Conservation (phyloP, 768 basidiomycete genomes). For the Gloeopeniophorella convolvens region DNA sequence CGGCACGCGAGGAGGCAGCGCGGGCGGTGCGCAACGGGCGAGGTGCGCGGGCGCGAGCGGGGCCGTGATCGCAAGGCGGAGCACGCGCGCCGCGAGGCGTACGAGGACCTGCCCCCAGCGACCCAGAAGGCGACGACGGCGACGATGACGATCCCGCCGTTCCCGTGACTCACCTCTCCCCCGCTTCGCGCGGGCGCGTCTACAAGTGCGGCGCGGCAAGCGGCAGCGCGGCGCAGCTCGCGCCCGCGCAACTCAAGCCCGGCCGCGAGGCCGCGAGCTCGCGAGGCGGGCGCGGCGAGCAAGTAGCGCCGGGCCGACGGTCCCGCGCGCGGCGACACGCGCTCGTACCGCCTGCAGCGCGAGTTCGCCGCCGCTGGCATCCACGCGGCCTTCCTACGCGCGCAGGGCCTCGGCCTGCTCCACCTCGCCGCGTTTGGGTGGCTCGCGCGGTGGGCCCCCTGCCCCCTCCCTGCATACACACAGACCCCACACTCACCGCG, state of each 20-base stretch:
- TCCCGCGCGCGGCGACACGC: conserved; percentile 35
- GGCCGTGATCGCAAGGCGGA: conserved; percentile 22
- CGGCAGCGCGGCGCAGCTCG: conserved; percentile 31
- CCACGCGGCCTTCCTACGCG: conserved; percentile 36
- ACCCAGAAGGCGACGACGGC: neutral
- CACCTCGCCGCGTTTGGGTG: conserved; percentile 34
- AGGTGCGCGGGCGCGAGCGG: neutral
- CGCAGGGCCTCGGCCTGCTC: conserved; percentile 43
- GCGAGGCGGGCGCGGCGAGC: conserved; percentile 22
- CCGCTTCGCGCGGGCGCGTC: conserved; percentile 46
- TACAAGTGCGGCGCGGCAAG: conserved; percentile 48
- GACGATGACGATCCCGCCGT: neutral
- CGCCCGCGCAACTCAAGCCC: conserved; percentile 33
- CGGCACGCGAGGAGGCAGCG: neutral
- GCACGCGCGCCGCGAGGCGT: conserved; percentile 3
- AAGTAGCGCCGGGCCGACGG: conserved; percentile 1
- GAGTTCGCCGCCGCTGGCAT: conserved; percentile 41
- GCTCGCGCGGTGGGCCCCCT: conserved; percentile 36
- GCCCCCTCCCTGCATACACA: neutral
- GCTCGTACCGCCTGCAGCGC: conserved; percentile 38
- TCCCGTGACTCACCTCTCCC: conserved; percentile 31
- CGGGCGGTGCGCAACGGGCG: neutral
- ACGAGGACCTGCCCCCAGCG: neutral
- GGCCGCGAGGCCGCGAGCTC: too few species aligned
- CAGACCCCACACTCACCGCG: neutral